These are phyloP conservation scores for Alternaria brassicicola DNA, from an alignment of 2,329 filamentous ascomycete genomes.

Conservation along the genomic window DNA sequence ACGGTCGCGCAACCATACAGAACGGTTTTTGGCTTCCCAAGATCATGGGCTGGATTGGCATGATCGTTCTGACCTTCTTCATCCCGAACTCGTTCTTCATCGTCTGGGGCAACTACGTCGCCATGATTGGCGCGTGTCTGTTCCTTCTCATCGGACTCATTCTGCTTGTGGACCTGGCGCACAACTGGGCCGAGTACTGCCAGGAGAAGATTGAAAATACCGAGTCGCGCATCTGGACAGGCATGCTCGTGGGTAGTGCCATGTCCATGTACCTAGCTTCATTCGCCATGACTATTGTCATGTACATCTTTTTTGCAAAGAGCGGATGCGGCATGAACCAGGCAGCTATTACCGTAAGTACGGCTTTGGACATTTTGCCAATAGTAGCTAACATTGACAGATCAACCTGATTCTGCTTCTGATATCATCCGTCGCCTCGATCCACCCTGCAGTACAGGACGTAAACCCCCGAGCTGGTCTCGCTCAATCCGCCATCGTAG, in stretches of 20 bases:
- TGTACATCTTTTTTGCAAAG: conserved; percentile 94
- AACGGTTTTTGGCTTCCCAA: conserved; percentile 99
- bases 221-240: conserved; percentile 84
- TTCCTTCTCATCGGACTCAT: conserved; percentile 93
- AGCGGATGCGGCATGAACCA: conserved; percentile 93
- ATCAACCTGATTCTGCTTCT: conserved; percentile 88
- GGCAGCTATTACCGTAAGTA: conserved; percentile 77
- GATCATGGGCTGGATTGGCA: conserved; percentile 82
- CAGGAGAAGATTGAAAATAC: conserved; percentile 89
- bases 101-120: conserved; percentile 93
- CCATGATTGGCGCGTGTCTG: conserved; percentile 84
- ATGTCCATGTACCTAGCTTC: conserved; percentile 91
- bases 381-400: conserved; percentile 26
- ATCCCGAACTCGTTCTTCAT: conserved; percentile 96
- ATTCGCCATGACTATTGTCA: conserved; percentile 90
- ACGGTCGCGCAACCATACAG: conserved; percentile 85
- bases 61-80: conserved; percentile 91
- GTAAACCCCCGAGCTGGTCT: conserved; percentile 91
- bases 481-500: conserved; percentile 97
- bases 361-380: background rate
- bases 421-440: conserved; percentile 79
- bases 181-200: conserved; percentile 97
- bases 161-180: conserved; percentile 90
- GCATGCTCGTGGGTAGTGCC: conserved; percentile 87
- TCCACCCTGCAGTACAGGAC: conserved; percentile 89